Conservation (phyloP, 257 asterid genomes). For the Fraxinus quadrangulata region DNA sequence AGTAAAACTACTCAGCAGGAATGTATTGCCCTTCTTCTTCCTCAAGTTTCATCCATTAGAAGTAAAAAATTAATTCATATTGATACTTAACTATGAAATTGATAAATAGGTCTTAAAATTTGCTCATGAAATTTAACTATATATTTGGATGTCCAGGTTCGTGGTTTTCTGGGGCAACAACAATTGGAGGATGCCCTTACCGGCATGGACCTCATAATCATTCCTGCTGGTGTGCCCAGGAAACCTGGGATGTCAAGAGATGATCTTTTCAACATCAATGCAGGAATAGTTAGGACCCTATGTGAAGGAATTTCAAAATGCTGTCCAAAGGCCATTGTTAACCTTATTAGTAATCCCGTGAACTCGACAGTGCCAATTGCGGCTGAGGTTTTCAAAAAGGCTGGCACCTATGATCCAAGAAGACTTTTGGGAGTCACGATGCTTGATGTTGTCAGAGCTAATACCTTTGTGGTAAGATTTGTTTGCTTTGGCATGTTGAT, state of each 20-base stretch:
- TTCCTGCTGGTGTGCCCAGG: conserved; percentile 98
- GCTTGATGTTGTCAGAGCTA: conserved; percentile 98
- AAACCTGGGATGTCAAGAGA: conserved; percentile 99
- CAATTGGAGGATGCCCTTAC: conserved; percentile 86
- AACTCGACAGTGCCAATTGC: conserved; percentile 98
- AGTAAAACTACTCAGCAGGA: neutral
- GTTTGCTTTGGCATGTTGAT: neutral
- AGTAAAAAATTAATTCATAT: neutral
- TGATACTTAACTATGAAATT: neutral
- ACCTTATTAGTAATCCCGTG: conserved; percentile 88
- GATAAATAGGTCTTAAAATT: neutral
- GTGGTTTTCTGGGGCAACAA: conserved; percentile 85
- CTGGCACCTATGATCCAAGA: conserved; percentile 82
- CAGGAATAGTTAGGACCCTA: conserved; percentile 88
- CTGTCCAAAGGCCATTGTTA: conserved; percentile 78
- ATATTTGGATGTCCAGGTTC: conserved; percentile 56
- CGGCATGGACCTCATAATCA: conserved; percentile 93
- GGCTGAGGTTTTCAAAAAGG: conserved; percentile 86
- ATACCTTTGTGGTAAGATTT: conserved; percentile 81
- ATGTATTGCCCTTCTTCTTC: neutral
- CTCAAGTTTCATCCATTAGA: neutral
- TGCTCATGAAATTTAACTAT: conserved; percentile 16
- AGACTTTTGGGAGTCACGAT: conserved; percentile 87
- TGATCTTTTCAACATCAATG: conserved; percentile 94
- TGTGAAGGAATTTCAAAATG: conserved; percentile 85